Conservation (phyloP, 2,329 filamentous ascomycete species). For the Aspergillus sp. region DNA sequence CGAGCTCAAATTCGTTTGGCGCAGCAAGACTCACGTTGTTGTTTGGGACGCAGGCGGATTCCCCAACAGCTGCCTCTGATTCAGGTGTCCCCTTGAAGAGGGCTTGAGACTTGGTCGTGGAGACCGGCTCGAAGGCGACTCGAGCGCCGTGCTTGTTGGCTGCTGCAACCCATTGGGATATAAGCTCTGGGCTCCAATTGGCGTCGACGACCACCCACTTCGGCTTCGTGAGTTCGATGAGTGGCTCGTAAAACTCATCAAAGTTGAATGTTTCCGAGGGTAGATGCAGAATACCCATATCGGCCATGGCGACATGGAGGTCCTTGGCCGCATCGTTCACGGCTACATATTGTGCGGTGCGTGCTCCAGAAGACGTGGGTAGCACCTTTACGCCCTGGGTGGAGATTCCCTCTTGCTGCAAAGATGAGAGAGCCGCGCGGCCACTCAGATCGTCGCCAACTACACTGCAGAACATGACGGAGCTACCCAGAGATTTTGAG, state of each 20-base stretch:
- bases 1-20: slow-evolving; percentile 82
- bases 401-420: slow-evolving; percentile 63
- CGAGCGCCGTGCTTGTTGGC: slow-evolving; percentile 61
- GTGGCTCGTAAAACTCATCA: slow-evolving; percentile 63
- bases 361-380: slow-evolving; percentile 55
- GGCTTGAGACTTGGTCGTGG: slow-evolving; percentile 73
- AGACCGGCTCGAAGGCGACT: slow-evolving; percentile 88
- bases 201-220: slow-evolving; percentile 83
- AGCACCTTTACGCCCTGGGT: slow-evolving; percentile 68
- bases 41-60: slow-evolving; percentile 58
- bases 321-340: slow-evolving; percentile 84
- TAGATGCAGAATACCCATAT: slow-evolving; percentile 80
- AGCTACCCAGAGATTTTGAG: slow-evolving; percentile 69
- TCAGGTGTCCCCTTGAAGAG: slow-evolving; percentile 59
- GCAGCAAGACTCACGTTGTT: slow-evolving; percentile 73
- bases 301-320: slow-evolving; percentile 90
- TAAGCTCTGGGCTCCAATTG: slow-evolving; percentile 74
- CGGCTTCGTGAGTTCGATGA: slow-evolving; percentile 62
- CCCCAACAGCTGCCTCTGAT: slow-evolving; percentile 34
- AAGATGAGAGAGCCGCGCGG: slow-evolving; percentile 68
- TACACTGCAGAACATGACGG: slow-evolving; percentile 76
- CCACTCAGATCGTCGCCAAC: slow-evolving; percentile 82
- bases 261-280: slow-evolving; percentile 48
- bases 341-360: slow-evolving; percentile 90
- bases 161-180: slow-evolving; percentile 70